A percentile compares a stretch with the other conserved stretches of the same genome.
These are phyloP conservation scores for Austroboletus eburneus DNA, from an alignment of 768 basidiomycete species.

Conservation along the genomic window DNA sequence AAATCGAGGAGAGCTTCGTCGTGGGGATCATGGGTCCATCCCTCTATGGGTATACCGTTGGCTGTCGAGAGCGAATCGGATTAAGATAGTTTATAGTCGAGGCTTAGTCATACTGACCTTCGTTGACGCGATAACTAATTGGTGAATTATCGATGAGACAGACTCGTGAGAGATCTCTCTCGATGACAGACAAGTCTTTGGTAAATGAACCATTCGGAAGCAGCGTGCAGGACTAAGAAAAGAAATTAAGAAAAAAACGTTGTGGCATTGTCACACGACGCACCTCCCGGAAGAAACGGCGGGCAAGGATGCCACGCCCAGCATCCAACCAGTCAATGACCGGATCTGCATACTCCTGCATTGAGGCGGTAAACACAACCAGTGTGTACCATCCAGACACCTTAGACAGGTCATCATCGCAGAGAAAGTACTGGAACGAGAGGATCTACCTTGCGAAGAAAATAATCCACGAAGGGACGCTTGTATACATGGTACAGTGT, in stretches of 20 bases:
- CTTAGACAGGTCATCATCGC: slow-evolving; percentile 39
- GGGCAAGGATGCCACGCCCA: slow-evolving; percentile 83
- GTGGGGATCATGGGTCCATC: slow-evolving; percentile 96
- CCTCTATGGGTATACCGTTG: slow-evolving; percentile 98
- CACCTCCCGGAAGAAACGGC: slow-evolving; percentile 90
- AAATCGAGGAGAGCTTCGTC: slow-evolving; percentile 97
- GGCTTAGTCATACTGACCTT: slow-evolving; percentile 53
- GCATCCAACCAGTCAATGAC: slow-evolving; percentile 99
- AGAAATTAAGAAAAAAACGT: background rate
- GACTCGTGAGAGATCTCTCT: slow-evolving; percentile 86
- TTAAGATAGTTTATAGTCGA: slow-evolving; percentile 1
- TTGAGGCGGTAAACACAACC: slow-evolving; percentile 97
- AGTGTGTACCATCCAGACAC: slow-evolving; percentile 98
- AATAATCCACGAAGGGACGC: slow-evolving; percentile 95
- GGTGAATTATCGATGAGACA: slow-evolving; percentile 97
- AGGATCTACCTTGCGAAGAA: slow-evolving; percentile 73
- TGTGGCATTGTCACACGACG: slow-evolving; percentile 29
- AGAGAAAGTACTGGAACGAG: background rate
- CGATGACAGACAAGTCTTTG: slow-evolving; percentile 86
- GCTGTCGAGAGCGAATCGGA: slow-evolving; percentile 42
- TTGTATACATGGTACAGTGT: slow-evolving; percentile 98
- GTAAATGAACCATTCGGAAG: slow-evolving; percentile 91
- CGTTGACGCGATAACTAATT: slow-evolving; percentile 85
- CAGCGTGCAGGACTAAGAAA: slow-evolving; percentile 79
- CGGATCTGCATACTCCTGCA: slow-evolving; percentile 99